A percentile compares a stretch with the other conserved stretches of the same genome.
Conservation (phyloP, 257 asterid species). For the Phtheirospermum japonicum region DNA sequence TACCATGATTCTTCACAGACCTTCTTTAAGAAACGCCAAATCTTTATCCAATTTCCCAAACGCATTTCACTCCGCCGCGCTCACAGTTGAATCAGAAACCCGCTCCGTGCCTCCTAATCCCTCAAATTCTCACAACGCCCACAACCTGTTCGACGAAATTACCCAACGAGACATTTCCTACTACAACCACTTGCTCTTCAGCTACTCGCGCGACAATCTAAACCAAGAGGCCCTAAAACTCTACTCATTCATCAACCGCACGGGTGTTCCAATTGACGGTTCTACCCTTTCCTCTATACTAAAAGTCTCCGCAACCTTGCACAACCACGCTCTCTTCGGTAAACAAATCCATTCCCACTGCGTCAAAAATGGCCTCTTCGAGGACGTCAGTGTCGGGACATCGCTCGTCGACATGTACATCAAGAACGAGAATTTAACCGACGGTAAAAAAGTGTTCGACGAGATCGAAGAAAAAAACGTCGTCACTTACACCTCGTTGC, state of each 20-base stretch:
- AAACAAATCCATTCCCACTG: constrained; percentile 73
- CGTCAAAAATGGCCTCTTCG: constrained; percentile 58
- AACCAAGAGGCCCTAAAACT: constrained; percentile 50
- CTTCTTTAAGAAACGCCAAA: constrained; percentile 32
- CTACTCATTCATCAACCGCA: constrained; percentile 46
- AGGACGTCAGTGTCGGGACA: constrained; percentile 80
- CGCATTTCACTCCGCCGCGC: constrained; percentile 28
- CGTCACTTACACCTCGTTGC: constrained; percentile 87
- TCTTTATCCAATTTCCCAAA: constrained; percentile 25
- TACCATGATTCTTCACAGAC: constrained; percentile 41
- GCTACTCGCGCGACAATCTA: constrained; percentile 47
- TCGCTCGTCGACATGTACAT: constrained; percentile 79
- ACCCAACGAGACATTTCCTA: constrained; percentile 44
- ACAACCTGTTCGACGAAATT: constrained; percentile 51
- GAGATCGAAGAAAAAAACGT: constrained; percentile 73
- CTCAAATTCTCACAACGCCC: constrained; percentile 27
- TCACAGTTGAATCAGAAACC: constrained; percentile 28
- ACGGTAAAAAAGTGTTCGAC: constrained; percentile 62
- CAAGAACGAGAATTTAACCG: constrained; percentile 49
- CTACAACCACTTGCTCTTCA: constrained; percentile 61
- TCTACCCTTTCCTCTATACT: constrained; percentile 65
- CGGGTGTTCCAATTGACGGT: constrained; percentile 52
- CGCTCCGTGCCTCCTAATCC: neutral
- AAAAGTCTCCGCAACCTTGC: constrained; percentile 60
- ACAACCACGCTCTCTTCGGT: constrained; percentile 39